phyloP scores from a whole-genome alignment of 345 rosid genomes.

The Pistacia vera region DNA sequence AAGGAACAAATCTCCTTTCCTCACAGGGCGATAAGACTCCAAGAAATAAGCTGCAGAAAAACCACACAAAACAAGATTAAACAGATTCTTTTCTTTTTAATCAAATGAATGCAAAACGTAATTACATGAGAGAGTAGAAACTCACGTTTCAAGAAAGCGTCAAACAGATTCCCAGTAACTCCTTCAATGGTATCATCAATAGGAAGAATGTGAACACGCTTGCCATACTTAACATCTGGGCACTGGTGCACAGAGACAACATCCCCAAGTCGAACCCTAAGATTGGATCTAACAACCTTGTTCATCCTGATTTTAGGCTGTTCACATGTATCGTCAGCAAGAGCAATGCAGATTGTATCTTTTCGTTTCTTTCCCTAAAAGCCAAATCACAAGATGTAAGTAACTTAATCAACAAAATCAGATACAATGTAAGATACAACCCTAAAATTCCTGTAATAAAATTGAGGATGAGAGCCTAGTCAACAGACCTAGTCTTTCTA shows the following conservation, averaged over 20 bases:
- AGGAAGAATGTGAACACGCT: conserved; percentile 69
- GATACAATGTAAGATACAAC: too few relatives aligned
- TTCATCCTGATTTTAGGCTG: conserved; percentile 65
- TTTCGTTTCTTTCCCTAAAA: conserved; percentile 67
- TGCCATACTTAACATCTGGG: conserved; percentile 73
- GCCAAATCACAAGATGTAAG: not conserved
- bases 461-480: too few relatives aligned
- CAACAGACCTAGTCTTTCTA: too few relatives aligned
- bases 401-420: too few relatives aligned
- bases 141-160: conserved; percentile 68
- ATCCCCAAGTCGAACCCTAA: conserved; percentile 76
- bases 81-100: not conserved
- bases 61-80: not conserved
- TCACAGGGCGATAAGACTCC: conserved; percentile 70
- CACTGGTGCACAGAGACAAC: conserved; percentile 68
- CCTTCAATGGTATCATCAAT: conserved; percentile 74
- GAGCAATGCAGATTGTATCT: conserved; percentile 68
- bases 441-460: too few relatives aligned
- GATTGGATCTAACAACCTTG: conserved; percentile 64
- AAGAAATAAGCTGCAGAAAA: conserved; percentile 57
- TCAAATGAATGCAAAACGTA: not conserved
- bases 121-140: not conserved
- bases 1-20: conserved; percentile 67
- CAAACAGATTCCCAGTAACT: conserved; percentile 62
- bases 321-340: conserved; percentile 68